These are phyloP conservation scores for Epichloe gansuensis DNA, from an alignment of 2,329 filamentous ascomycete species.

Conservation along the genomic window DNA sequence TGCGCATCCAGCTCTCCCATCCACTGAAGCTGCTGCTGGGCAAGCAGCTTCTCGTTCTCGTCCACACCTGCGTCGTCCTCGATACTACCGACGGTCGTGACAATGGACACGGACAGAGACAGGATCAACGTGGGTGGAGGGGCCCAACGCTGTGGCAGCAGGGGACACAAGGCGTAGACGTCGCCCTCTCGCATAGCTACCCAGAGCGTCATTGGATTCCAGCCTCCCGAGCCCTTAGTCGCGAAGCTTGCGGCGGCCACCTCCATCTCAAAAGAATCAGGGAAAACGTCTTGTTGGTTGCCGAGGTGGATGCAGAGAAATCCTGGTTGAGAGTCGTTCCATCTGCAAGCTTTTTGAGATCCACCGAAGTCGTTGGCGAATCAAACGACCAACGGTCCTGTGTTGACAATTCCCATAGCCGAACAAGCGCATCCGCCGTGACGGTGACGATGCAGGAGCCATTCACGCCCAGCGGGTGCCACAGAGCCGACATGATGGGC, in stretches of 20 bases:
- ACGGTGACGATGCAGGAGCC: conserved; percentile 77
- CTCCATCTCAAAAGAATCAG: conserved; percentile 86
- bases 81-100: conserved; percentile 55
- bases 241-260: conserved; percentile 80
- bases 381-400: conserved; percentile 81
- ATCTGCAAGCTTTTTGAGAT: conserved; percentile 79
- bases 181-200: conserved; percentile 91
- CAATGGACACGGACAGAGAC: conserved; percentile 70
- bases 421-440: conserved; percentile 75
- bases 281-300: conserved; percentile 75
- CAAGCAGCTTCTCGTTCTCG: conserved; percentile 40
- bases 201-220: conserved; percentile 95
- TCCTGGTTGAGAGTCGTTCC: conserved; percentile 73
- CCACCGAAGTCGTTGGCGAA: conserved; percentile 68
- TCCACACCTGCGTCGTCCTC: conserved; percentile 47
- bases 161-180: conserved; percentile 82
- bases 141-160: conserved; percentile 79
- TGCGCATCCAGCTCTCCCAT: conserved; percentile 54
- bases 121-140: conserved; percentile 65
- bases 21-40: conserved; percentile 55
- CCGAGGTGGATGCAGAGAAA: conserved; percentile 62
- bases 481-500: conserved; percentile 68
- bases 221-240: conserved; percentile 57
- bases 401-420: conserved; percentile 82
- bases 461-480: conserved; percentile 83